Evolutionary conservation across 140 eudicot genomes (phyloP).

Genomic region (Anethum foeniculum): DNA sequence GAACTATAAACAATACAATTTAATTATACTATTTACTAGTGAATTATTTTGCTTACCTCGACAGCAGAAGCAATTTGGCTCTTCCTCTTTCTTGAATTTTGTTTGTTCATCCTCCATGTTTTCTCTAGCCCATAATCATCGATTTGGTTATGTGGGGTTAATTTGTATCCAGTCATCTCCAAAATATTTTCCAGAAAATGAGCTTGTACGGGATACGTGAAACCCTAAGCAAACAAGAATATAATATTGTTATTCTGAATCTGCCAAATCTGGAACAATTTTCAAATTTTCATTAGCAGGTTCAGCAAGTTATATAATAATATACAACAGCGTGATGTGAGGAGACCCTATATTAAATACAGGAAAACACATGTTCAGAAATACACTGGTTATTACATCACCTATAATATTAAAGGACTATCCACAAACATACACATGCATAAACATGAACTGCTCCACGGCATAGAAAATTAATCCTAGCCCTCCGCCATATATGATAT

Average conservation of each 20-base stretch:
- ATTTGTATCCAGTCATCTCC: slow-evolving; percentile 68
- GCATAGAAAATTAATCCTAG: background rate
- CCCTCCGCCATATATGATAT: background rate
- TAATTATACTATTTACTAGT: background rate
- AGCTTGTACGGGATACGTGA: slow-evolving; percentile 74
- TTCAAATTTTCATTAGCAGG: background rate
- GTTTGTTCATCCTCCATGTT: slow-evolving; percentile 81
- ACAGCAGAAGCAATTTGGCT: slow-evolving; percentile 92
- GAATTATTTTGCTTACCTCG: slow-evolving; percentile 40
- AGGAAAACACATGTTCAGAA: background rate
- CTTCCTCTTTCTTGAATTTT: slow-evolving; percentile 69
- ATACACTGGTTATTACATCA: too few relatives aligned
- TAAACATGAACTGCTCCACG: background rate
- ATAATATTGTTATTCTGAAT: background rate
- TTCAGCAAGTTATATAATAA: background rate
- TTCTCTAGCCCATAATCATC: slow-evolving; percentile 90
- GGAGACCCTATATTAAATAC: background rate
- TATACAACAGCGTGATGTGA: background rate
- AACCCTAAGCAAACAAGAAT: slow-evolving; percentile 49
- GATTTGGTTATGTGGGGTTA: slow-evolving; percentile 75
- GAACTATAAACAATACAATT: slow-evolving; percentile 13
- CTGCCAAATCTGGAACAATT: background rate
- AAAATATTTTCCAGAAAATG: slow-evolving; percentile 74
- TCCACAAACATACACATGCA: background rate
- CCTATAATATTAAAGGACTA: background rate